Evolutionary conservation across 345 rosid genomes (phyloP), one percentile per base, ranked within the genome.

Genomic region (Arabidopsis arenosa): DNA sequence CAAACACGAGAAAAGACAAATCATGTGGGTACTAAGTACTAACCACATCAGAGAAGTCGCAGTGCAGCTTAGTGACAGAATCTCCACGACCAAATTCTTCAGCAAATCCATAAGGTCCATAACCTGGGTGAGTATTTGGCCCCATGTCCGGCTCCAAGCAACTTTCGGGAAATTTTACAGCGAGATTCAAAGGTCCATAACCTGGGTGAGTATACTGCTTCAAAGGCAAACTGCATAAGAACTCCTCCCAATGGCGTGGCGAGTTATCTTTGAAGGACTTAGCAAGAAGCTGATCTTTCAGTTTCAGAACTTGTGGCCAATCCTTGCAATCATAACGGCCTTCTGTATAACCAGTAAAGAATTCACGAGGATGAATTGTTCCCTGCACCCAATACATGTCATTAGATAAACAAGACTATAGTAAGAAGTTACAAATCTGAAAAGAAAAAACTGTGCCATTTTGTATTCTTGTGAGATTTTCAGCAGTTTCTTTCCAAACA

Each of bases 31-130:
- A 69, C 68, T 75, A 71, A 90, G 63, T 37, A 69, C 68, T 75
- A 71, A 90, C 92, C 83, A 90, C 91, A 84, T 88, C 97, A 68
- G 90, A 89, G 89, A 86, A 81, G 84, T 89, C 90, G 62, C 84
- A 89, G 1, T 93, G 98, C 75, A 93, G 92, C 82, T 89, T 89
- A 36, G 91, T 93, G 13, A 90, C 89, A 47, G 93, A 89, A 74
- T 92, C 94, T 49, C 91, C 97, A 72, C 90, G 89, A 17, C 91
- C 94, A 63, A 84, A 83, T 77, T 89, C 98, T 80, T 86, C 69
- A 43, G 72, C 66, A 76, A 82, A 68, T 47, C 96, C 93, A 82
- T 87, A 90, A 32, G 91, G n/a, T n/a, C n/a, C n/a, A n/a, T n/a
- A n/a, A n/a, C n/a, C n/a, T n/a, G n/a, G n/a, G n/a, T n/a, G n/a